These are phyloP conservation scores for Psilocybe sp. DNA, from an alignment of 768 basidiomycete species.

Conservation along the genomic window DNA sequence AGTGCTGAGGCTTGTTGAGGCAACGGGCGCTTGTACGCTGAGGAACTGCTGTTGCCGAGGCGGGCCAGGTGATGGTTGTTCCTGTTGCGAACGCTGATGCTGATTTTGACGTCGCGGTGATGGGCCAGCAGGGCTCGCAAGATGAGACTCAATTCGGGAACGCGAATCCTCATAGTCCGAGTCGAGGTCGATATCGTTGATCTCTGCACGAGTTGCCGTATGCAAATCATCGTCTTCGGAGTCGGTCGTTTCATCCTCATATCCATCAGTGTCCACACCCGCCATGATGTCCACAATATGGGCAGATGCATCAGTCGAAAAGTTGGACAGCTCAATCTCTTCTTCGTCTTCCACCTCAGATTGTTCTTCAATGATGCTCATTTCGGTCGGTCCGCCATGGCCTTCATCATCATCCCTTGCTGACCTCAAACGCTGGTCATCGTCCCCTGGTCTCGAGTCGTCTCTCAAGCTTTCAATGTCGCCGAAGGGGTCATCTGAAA, in stretches of 20 bases:
- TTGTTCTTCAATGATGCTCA: slow-evolving; percentile 48
- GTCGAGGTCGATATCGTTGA: slow-evolving; percentile 35
- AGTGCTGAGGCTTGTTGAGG: slow-evolving; percentile 16
- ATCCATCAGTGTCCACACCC: slow-evolving; percentile 37
- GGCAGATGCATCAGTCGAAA: slow-evolving; percentile 66
- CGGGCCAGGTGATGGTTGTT: neutral
- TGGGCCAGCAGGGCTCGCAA: slow-evolving; percentile 1
- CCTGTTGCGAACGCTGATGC: slow-evolving; percentile 1
- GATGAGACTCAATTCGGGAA: slow-evolving; percentile 14
- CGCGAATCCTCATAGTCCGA: slow-evolving; percentile 35
- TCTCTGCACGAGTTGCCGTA: slow-evolving; percentile 25
- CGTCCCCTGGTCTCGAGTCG: slow-evolving; percentile 40
- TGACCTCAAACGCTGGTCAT: slow-evolving; percentile 2
- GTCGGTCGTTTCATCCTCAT: slow-evolving; percentile 47
- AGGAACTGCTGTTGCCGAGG: slow-evolving; percentile 11
- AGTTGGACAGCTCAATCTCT: slow-evolving; percentile 67
- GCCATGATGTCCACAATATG: slow-evolving; percentile 52
- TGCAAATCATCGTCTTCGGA: slow-evolving; percentile 45
- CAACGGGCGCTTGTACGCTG: slow-evolving; percentile 13
- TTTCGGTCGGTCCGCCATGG: slow-evolving; percentile 23
- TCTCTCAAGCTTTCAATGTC: slow-evolving; percentile 87
- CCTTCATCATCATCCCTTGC: slow-evolving; percentile 10
- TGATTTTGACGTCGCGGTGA: neutral
- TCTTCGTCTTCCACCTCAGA: slow-evolving; percentile 59
- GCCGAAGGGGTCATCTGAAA: slow-evolving; percentile 86